Evolutionary conservation across 2,329 filamentous ascomycete species (phyloP).

Genomic region (Leptoxyphium fumago): DNA sequence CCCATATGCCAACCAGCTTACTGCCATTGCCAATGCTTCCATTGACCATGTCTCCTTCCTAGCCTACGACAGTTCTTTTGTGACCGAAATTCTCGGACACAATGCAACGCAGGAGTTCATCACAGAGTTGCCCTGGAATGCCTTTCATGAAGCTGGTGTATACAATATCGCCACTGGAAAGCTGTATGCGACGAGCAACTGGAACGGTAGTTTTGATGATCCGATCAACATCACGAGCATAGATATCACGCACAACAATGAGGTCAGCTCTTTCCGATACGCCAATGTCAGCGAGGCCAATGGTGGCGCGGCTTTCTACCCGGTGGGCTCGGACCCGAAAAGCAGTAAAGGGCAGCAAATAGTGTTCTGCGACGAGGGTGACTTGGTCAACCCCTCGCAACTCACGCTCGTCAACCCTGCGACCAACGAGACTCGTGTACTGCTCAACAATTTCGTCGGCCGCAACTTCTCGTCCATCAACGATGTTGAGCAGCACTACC

Average conservation of each 20-base stretch:
- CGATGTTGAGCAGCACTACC: conserved; percentile 39
- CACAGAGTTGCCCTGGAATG: conserved; percentile 11
- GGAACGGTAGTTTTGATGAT: conserved; percentile 14
- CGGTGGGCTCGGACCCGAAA: conserved; percentile 14
- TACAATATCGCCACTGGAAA: conserved; percentile 23
- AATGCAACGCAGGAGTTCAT: conserved; percentile 17
- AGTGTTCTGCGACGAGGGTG: conserved; percentile 20
- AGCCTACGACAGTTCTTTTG: conserved; percentile 17
- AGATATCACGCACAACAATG: conserved; percentile 13
- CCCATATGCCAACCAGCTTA: conserved; percentile 16
- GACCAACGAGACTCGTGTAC: conserved; percentile 13
- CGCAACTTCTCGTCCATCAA: conserved; percentile 47
- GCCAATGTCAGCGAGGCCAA: conserved; percentile 16
- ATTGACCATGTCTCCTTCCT: conserved; percentile 15
- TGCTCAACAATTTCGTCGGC: conserved; percentile 47
- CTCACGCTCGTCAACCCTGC: conserved; percentile 16
- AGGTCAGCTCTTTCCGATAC: conserved; percentile 15
- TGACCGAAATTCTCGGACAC: conserved; percentile 16
- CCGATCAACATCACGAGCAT: conserved; percentile 23
- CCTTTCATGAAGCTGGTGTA: conserved; percentile 27
- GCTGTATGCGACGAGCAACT: conserved; percentile 30
- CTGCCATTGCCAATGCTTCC: conserved; percentile 15
- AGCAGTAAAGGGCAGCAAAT: conserved; percentile 19
- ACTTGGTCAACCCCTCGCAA: conserved; percentile 11
- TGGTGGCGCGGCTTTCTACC: conserved; percentile 18